Percentiles rank a stretch among this genome's conserved stretches.
These are phyloP conservation scores for Wickerhamomyces xylosicus DNA, from an alignment of 805 yeast genomes.

Conservation along the genomic window DNA sequence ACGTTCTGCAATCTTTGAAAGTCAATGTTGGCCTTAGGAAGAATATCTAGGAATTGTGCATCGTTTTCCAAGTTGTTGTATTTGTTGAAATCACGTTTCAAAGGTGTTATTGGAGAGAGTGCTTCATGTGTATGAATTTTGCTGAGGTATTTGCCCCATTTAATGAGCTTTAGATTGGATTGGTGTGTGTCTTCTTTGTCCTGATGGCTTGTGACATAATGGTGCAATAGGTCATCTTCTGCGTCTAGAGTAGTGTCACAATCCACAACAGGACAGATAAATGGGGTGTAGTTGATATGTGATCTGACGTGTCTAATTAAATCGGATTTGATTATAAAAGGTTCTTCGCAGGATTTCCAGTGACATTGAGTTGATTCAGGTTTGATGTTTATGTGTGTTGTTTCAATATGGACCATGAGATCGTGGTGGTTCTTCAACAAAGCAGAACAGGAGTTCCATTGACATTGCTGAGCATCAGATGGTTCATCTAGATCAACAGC, in stretches of 20 bases:
- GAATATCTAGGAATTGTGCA: slow-evolving; percentile 1
- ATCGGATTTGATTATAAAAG: slow-evolving; percentile 44
- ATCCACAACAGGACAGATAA: slow-evolving; percentile 54
- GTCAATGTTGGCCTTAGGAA: slow-evolving; percentile 10
- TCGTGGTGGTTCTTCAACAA: neutral
- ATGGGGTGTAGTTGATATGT: slow-evolving; percentile 62
- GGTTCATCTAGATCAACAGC: neutral
- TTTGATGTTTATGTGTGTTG: neutral
- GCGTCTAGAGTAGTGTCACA: slow-evolving; percentile 51
- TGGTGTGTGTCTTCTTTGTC: slow-evolving; percentile 1
- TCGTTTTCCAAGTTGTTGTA: neutral
- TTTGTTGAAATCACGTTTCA: neutral
- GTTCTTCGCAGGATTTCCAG: slow-evolving; percentile 48
- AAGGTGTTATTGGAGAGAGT: neutral
- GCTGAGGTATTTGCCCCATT: slow-evolving; percentile 10
- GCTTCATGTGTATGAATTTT: neutral
- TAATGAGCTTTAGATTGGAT: slow-evolving; percentile 16
- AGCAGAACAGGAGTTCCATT: neutral
- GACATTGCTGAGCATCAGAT: neutral
- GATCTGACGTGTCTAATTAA: slow-evolving; percentile 52
- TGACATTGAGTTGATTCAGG: slow-evolving; percentile 26
- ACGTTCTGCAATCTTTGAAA: slow-evolving; percentile 17
- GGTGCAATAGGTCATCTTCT: slow-evolving; percentile 54
- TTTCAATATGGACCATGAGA: neutral
- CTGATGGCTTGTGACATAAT: slow-evolving; percentile 46